Base-by-base conservation (phyloP, 306 rosid species). In the Heteromeles arbutifolia region DNA sequence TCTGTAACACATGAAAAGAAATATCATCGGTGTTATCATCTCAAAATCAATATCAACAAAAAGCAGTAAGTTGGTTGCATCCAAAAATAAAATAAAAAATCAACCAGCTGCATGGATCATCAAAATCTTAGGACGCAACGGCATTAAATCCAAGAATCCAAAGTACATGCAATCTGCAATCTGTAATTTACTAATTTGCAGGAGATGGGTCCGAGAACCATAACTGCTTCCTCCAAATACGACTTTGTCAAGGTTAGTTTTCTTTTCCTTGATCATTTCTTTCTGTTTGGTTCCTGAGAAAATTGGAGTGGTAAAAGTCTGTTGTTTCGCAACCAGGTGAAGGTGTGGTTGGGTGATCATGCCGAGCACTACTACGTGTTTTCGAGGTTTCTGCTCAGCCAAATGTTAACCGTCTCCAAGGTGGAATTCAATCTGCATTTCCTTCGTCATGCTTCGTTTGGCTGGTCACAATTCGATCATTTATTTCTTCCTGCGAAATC, bases 301-400 rank as follows among this genome's bases (percentile, higher is more conserved):
- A 34, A 29, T 29, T 5, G 10, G 62, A n/a, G 3, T 25, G 24
- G 31, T 57, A 17, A 41, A 15, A 41, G 59, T 10, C 3, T 63
- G 19, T 25, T 28, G 50, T 74, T 21, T 65, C 73, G 31, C 48
- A 41, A 52, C 1, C 79, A 91, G 98, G 98, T 91, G 4, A 91
- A 92, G 84, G 98, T 94, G 34, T 94, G 98, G 98, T 84, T 94
- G 87, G 98, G 98, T 72, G 98, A 90, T 72, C 86, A 90, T 84
- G 98, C 95, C 5, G 98, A 94, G 83, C 98, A 94, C 85, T 94
- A 92, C 83, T 94, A 94, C 74, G 96, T 94, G 75, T 86, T 94
- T 28, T 94, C 97, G 70, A 84, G 97, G 86, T 92, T 94, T 84
- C 79, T 94, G 88, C 95, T 94, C 73, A 85, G 96, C 78, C 87